Conservation (phyloP, 371 early-diverging fungal species). For the Massospora cicadina region DNA sequence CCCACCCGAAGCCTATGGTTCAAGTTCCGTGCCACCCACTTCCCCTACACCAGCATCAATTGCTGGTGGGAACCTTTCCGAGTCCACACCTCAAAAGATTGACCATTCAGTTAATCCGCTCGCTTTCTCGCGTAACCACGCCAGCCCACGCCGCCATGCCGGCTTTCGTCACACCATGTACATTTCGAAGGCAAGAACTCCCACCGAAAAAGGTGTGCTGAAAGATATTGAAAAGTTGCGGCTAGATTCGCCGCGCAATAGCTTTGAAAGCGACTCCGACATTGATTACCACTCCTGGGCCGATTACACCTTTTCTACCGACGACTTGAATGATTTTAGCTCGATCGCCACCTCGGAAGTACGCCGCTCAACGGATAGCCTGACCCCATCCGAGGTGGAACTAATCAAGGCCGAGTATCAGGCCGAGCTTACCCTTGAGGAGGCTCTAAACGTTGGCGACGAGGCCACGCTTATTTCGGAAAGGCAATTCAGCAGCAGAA, state of each 20-base stretch:
- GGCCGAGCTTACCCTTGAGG: background rate
- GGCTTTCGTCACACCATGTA: background rate
- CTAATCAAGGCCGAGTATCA: background rate
- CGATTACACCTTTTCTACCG: background rate
- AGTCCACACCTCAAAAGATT: background rate
- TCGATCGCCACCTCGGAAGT: conserved; percentile 6
- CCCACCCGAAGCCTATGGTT: background rate
- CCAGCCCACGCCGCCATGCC: background rate
- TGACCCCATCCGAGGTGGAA: conserved; percentile 9
- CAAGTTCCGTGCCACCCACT: background rate
- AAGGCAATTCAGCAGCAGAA: background rate
- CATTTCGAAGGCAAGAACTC: background rate
- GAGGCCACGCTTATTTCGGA: background rate
- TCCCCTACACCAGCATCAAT: background rate
- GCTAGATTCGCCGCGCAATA: background rate
- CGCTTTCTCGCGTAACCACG: background rate
- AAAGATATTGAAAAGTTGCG: conserved; percentile 6
- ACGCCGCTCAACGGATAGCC: conserved; percentile 4
- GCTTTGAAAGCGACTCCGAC: conserved; percentile 8
- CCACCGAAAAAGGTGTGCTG: background rate
- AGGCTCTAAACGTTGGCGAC: background rate
- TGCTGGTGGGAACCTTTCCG: background rate
- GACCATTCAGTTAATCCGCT: background rate
- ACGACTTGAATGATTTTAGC: background rate
- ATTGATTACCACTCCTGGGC: background rate